Evolutionary conservation across 257 asterid genomes (phyloP).

Genomic region (Solanum chilense): DNA sequence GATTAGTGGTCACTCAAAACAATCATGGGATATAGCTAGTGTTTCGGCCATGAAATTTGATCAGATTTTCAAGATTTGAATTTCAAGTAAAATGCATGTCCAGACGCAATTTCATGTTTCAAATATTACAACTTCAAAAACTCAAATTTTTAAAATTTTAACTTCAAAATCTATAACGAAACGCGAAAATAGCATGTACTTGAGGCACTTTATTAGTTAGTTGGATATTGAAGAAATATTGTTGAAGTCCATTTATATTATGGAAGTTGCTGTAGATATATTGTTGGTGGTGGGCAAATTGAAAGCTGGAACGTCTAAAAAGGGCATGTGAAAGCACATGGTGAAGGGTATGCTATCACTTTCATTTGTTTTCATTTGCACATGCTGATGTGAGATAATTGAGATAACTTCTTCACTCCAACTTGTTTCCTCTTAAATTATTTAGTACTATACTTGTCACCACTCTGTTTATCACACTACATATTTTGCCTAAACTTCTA

Average conservation of each 20-base stretch:
- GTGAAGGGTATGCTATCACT: not conserved
- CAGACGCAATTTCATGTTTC: not conserved
- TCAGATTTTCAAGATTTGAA: not conserved
- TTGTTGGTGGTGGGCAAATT: not conserved
- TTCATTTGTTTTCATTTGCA: not conserved
- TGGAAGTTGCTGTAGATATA: not conserved
- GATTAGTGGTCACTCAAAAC: not conserved
- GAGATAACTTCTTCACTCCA: not conserved
- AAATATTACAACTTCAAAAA: not conserved
- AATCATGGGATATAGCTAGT: not conserved
- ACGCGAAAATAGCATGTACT: not conserved
- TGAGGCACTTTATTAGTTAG: not conserved
- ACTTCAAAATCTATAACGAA: not conserved
- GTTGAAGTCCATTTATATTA: not conserved
- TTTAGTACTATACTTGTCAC: not conserved
- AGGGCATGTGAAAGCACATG: slow-evolving; percentile 2
- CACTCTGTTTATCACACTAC: not conserved
- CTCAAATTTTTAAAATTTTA: not conserved
- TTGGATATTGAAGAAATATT: not conserved
- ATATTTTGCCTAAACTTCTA: not conserved
- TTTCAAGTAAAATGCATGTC: not conserved
- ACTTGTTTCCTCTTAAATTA: not conserved
- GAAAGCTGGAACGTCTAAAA: not conserved
- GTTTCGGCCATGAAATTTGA: not conserved
- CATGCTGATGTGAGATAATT: not conserved